Base-by-base conservation (phyloP, 1,284 basidiomycete species). In the Ustilago curta region DNA sequence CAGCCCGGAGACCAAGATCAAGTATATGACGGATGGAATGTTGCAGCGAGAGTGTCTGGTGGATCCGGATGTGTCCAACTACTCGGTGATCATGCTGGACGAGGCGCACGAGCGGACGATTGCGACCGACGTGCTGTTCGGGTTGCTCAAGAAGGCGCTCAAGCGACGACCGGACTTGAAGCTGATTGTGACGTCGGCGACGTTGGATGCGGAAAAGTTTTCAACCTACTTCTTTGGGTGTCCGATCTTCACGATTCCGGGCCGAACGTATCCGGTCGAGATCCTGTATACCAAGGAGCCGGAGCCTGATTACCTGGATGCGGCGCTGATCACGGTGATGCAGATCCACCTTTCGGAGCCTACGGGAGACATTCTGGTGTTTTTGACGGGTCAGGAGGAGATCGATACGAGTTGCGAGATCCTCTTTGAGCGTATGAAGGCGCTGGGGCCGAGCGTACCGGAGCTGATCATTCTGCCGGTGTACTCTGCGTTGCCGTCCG, bases 11-110 rank as follows among this genome's bases (percentile, higher is more conserved):
- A 99, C 96, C 12, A 91, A 92, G 82, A 98, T 99, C 89, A 99
- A 99, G 87, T 99, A 97, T 89, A 99, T 99, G 97, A 99, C 97
- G 74, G 96, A 99, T 84, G 97, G 96, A 87, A 97, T 99, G 94
- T 89, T 99, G 14, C 93, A 97, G 84, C 90, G 96, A 87, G 96
- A 99, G 88, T 94, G 93, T 81, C 87, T 99, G 49, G 92, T 98
- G 78, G 97, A 99, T 83, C 95, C 96, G 6, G 91, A 97, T 76
- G 91, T 94, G 83, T 92, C 90, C 59, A 89, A 90, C 50, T 99
- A 99, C 85, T 94, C 93, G 8, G 94, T 98, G 56, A 89, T 99
- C 85, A 98, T 99, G 92, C 88, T 99, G 80, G 96, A 99, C 85
- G 96, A 99, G 87, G 96, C 97, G 14, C 96, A 99, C 87, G 97